These are phyloP conservation scores for Byssochlamys sp. DNA, from an alignment of 2,329 filamentous ascomycete species.

Conservation along the genomic window DNA sequence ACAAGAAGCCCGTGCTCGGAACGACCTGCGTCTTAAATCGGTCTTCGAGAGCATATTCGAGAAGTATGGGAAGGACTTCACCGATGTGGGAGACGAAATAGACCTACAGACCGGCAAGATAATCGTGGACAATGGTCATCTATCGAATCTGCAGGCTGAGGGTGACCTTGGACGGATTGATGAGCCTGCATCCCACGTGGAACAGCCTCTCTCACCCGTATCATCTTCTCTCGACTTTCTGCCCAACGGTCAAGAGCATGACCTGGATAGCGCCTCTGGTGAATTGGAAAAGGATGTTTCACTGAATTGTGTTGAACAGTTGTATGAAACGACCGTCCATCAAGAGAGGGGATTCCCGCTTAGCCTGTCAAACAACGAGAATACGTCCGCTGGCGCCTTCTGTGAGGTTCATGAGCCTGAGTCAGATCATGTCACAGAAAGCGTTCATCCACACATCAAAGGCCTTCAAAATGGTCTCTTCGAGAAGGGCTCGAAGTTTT, in stretches of 20 bases:
- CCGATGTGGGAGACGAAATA: slow-evolving; percentile 77
- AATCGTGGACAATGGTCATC: slow-evolving; percentile 83
- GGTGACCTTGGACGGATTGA: slow-evolving; percentile 36
- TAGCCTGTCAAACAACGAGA: background rate
- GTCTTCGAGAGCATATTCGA: slow-evolving; percentile 80
- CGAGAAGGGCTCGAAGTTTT: background rate
- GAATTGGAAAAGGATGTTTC: slow-evolving; percentile 2
- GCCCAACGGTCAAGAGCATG: background rate
- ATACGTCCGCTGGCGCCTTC: background rate
- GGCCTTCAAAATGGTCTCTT: background rate
- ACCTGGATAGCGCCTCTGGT: background rate
- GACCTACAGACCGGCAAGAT: slow-evolving; percentile 72
- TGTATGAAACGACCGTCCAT: background rate
- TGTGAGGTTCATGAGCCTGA: slow-evolving; percentile 6
- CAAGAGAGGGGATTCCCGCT: background rate
- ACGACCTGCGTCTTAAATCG: slow-evolving; percentile 66
- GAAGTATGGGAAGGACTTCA: slow-evolving; percentile 78
- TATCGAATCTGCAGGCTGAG: slow-evolving; percentile 54
- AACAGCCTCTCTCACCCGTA: background rate
- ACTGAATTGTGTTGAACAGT: background rate
- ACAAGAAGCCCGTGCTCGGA: slow-evolving; percentile 53
- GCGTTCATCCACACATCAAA: slow-evolving; percentile 11
- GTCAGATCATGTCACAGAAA: slow-evolving; percentile 13
- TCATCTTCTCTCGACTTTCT: background rate
- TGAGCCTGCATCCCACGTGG: background rate